phyloP scores from a whole-genome alignment of 495 filamentous ascomycete genomes.

The Aspergillus bridgeri region DNA sequence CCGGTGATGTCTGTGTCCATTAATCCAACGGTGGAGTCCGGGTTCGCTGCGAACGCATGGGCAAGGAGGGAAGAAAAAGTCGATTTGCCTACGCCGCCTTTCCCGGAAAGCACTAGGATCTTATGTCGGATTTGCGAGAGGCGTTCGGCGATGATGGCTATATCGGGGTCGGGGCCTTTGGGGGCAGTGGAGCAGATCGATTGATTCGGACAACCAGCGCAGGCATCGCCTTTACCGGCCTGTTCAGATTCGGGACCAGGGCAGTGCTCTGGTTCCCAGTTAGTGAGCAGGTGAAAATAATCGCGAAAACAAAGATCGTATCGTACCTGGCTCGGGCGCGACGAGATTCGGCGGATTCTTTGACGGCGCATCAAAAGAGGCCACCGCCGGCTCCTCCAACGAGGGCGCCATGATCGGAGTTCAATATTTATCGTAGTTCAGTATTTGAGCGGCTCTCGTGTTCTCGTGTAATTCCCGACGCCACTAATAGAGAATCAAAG shows the following conservation, averaged over 20 bases:
- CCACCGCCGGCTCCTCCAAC: constrained; percentile 62
- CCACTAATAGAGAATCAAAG: too few species aligned
- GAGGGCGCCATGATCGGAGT: constrained; percentile 58
- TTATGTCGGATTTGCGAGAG: constrained; percentile 83
- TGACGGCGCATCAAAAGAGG: constrained; percentile 65
- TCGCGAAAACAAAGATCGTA: constrained; percentile 10
- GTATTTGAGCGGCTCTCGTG: too few species aligned
- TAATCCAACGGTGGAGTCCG: constrained; percentile 72
- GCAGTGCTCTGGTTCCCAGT: constrained; percentile 66
- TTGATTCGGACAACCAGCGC: constrained; percentile 94
- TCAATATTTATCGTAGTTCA: background rate
- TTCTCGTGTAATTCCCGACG: background rate
- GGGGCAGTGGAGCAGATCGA: constrained; percentile 88
- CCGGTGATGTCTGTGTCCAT: constrained; percentile 98
- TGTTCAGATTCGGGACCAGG: constrained; percentile 86
- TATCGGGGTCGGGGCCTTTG: constrained; percentile 93
- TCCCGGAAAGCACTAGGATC: constrained; percentile 85
- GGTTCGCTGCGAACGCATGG: constrained; percentile 78
- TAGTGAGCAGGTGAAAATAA: background rate
- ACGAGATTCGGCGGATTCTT: constrained; percentile 75
- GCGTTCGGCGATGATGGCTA: constrained; percentile 79
- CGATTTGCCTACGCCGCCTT: constrained; percentile 94
- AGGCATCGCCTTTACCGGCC: constrained; percentile 83
- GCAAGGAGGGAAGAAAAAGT: constrained; percentile 86
- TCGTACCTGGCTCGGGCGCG: constrained; percentile 79